Base-by-base conservation (phyloP, 1,284 basidiomycete genomes). In the Pseudozyma tsukubaensis region DNA sequence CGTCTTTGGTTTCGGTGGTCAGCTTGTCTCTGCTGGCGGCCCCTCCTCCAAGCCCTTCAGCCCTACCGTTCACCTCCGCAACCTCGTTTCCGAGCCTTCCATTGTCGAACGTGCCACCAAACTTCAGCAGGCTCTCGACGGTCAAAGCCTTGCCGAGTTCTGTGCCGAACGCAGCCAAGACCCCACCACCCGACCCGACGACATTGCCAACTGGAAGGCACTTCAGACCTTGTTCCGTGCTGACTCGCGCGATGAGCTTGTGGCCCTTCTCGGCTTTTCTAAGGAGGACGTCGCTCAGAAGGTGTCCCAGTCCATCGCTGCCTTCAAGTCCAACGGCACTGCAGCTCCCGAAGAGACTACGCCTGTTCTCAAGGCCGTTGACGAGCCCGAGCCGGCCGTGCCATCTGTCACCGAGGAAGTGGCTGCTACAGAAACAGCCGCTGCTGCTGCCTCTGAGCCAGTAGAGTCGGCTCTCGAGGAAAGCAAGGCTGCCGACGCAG, bases 1-100 rank as follows among this genome's bases (percentile, higher is more conserved):
- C 49, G 90, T 93, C 1, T 99, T 97, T 79, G 96, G 95, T 1
- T 99, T 96, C 78, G 94, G 95, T 14, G 96, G 96, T 47, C 91
- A 92, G 78, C 88, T 99, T 18, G 89, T 86, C 43, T 80, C 77
- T 19, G 70, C 93, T 19, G 89, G 90, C 1, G 72, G 76, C 13
- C 58, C 78, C 19, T 58, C 66, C 13, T 64, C 82, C 74, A 37
- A 85, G 19, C 32, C 74, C 55, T 50, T 86, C 72, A 29, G 84
- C 44, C 85, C 86, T 83, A 86, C 36, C n/a, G 76, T 84, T 35
- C 76, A 80, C 49, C 72, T 84, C n/a, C 77, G 78, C 50, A 61
- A 79, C 24, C 43, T 84, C 11, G 89, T 91, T 40, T 94, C 93
- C 0, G 94, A 97, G 84, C 87, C 89, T 11, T 86, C 86, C 16